Conservation (phyloP, 2,329 filamentous ascomycete genomes). For the Trichoderma gracile region DNA sequence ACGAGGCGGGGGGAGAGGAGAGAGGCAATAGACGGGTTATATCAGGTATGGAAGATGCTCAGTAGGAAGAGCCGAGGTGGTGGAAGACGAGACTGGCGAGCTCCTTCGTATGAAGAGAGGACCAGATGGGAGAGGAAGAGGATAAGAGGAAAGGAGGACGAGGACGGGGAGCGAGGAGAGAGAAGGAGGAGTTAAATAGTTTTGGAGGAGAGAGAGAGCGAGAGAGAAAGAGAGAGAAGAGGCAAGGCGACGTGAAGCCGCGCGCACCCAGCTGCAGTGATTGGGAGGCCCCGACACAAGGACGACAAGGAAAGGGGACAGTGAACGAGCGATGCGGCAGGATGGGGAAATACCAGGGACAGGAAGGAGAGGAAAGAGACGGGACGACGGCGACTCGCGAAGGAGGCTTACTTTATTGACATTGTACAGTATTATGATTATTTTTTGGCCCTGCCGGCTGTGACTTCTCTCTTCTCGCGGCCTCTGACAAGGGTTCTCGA, state of each 20-base stretch:
- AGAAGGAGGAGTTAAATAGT: slow-evolving; percentile 18
- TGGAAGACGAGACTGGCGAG: background rate
- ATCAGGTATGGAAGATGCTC: background rate
- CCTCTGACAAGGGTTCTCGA: slow-evolving; percentile 38
- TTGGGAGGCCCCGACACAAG: slow-evolving; percentile 15
- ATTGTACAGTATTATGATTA: slow-evolving; percentile 41
- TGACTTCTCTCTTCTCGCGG: no score
- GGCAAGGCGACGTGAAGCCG: slow-evolving; percentile 14
- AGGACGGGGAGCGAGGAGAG: no score
- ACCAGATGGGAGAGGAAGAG: background rate
- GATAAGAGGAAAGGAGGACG: background rate
- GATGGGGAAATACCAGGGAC: slow-evolving; percentile 16
- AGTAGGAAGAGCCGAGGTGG: background rate
- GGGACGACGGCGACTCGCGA: slow-evolving; percentile 25
- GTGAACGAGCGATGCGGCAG: slow-evolving; percentile 26
- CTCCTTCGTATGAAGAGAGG: background rate
- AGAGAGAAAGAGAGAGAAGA: background rate
- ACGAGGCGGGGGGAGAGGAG: background rate
- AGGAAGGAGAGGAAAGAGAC: slow-evolving; percentile 29
- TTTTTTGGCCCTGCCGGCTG: slow-evolving; percentile 29
- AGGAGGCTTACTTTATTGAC: slow-evolving; percentile 56
- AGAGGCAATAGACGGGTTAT: no score
- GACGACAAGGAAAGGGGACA: slow-evolving; percentile 14
- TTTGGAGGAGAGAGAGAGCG: background rate
- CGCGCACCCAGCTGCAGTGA: slow-evolving; percentile 11